phyloP scores from a whole-genome alignment of 805 yeast species.

The Limtongia smithiae region DNA sequence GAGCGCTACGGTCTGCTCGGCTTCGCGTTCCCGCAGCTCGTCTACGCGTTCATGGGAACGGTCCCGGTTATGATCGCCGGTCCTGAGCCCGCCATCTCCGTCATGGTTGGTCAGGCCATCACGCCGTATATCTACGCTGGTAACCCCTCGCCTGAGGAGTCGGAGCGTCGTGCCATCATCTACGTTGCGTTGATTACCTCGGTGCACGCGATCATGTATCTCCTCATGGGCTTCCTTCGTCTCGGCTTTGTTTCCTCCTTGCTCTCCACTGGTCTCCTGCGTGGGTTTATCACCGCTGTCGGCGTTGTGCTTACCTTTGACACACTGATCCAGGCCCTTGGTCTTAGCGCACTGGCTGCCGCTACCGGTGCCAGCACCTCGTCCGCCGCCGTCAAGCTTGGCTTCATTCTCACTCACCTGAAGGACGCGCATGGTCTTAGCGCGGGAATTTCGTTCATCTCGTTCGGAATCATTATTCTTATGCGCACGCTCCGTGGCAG shows the following conservation, averaged over 20 bases:
- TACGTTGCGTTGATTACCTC: conserved; percentile 64
- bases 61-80: conserved; percentile 90
- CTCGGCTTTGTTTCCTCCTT: conserved; percentile 83
- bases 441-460: conserved; percentile 52
- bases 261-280: conserved; percentile 66
- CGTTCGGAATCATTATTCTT: conserved; percentile 47
- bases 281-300: conserved; percentile 83
- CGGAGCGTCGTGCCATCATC: conserved; percentile 24
- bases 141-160: conserved; percentile 30
- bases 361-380: conserved; percentile 53
- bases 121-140: conserved; percentile 50
- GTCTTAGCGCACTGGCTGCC: conserved; percentile 50
- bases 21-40: conserved; percentile 70
- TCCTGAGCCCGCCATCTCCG: conserved; percentile 83
- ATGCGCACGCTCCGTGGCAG: conserved; percentile 39
- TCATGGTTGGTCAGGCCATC: conserved; percentile 76
- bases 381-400: conserved; percentile 67
- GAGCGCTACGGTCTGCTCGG: conserved; percentile 76
- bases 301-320: conserved; percentile 80
- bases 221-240: conserved; percentile 74
- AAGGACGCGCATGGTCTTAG: conserved; percentile 55
- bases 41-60: conserved; percentile 74
- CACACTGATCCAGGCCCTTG: conserved; percentile 68
- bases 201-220: conserved; percentile 66
- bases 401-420: conserved; percentile 52